A percentile compares a stretch with the other conserved stretches of the same genome.
These are phyloP conservation scores for Aethionema arabicum DNA, from an alignment of 345 rosid species.

Conservation along the genomic window DNA sequence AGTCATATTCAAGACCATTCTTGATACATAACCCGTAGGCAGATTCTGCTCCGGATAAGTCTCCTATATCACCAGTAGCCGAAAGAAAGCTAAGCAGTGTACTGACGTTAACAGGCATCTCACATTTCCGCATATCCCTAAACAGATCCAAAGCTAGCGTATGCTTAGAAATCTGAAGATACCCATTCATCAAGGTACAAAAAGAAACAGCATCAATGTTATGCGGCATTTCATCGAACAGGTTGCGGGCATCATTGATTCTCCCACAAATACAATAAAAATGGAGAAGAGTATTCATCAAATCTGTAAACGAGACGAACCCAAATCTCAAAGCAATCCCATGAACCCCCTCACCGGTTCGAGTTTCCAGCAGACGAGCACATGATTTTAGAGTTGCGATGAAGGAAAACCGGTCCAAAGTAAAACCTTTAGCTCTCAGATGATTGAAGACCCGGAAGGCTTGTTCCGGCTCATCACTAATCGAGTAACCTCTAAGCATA, in stretches of 20 bases:
- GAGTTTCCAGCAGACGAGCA: conserved; percentile 32
- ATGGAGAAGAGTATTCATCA: conserved; percentile 51
- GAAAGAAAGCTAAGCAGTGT: conserved; percentile 46
- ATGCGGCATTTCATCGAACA: conserved; percentile 61
- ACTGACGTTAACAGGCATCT: conserved; percentile 37
- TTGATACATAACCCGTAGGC: conserved; percentile 52
- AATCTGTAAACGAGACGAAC: conserved; percentile 39
- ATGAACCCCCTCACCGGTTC: conserved; percentile 47
- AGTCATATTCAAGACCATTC: conserved; percentile 41
- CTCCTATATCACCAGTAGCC: conserved; percentile 43
- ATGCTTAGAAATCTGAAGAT: conserved; percentile 42
- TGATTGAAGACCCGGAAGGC: conserved; percentile 53
- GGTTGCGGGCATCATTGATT: conserved; percentile 42
- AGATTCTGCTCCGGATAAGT: conserved; percentile 41
- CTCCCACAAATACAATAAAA: conserved; percentile 42
- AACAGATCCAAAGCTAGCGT: conserved; percentile 39
- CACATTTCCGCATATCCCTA: conserved; percentile 33
- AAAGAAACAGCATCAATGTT: conserved; percentile 51
- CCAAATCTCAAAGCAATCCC: conserved; percentile 56
- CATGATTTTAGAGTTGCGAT: conserved; percentile 54
- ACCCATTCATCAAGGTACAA: conserved; percentile 57
- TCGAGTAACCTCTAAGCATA: conserved; percentile 55
- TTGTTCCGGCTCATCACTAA: conserved; percentile 45
- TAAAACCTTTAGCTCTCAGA: conserved; percentile 46
- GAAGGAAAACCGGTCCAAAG: conserved; percentile 62